Evolutionary conservation across 2,329 filamentous ascomycete genomes (phyloP), one percentile per base, ranked within the genome.

Genomic region (Leptodontidium sp.): DNA sequence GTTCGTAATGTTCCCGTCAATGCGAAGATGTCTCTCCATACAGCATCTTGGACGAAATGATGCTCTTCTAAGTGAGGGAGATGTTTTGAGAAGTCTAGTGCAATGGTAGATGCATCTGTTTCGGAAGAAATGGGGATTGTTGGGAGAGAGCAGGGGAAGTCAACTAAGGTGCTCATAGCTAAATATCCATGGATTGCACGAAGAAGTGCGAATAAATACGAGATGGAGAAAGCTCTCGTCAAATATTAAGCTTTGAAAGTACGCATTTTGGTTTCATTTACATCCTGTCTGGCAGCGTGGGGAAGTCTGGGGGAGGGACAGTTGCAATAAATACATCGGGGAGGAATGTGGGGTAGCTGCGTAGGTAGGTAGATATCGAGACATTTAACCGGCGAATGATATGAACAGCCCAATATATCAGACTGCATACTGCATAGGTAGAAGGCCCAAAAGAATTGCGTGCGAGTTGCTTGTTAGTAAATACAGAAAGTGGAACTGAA

Each of bases 21-120:
- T 11, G 71, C 71, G 38, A 66, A 73, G 26, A 53, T 43, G 14
- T 72, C 71, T 49, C 68, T 57, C 71, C 70, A 73, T 21, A 69
- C 53, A 2, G 64, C 70, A 64, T 66, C 61, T 50, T 61, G 2
- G 29, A 40, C 57, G 61, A 70, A 67, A 40, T 61, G 3, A 1
- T 53, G 12, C 6, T n/a, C 29, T 32, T 53, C 24, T 1, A 70
- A 50, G 47, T 59, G 24, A 4, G 14, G 1, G n/a, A 67, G 32
- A 15, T 57, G 15, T 6, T 32, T 15, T 29, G 35, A 15, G 32
- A 66, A 68, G 15, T 50, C 32, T 11, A 49, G n/a, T 40, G 47
- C 26, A 9, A 67, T 38, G 6, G 29, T 29, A 32, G 45, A 17
- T 26, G 62, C 53, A 65, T 65, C 58, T n/a, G 29, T 43, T 17